Base-by-base conservation (phyloP, 2,329 filamentous ascomycete species). In the Arthrobotrys sinensis region DNA sequence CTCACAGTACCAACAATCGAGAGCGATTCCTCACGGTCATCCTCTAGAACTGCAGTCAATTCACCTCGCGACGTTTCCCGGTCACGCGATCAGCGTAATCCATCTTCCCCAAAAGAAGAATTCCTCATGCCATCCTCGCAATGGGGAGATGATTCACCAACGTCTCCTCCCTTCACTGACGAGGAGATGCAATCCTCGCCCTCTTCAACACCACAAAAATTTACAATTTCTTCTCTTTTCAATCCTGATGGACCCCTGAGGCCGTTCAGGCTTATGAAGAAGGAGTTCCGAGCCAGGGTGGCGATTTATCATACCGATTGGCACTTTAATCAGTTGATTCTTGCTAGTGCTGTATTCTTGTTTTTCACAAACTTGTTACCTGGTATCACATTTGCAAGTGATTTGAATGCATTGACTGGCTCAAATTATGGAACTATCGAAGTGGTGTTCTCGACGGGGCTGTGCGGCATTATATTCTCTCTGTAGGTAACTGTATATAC, bases 361-460 rank as follows among this genome's bases (percentile, higher is more conserved):
- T 91, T 91, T 85, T 91, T 91, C 82, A 91, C 89, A 32, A 91
- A 91, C 81, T 85, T 91, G 4, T 83, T 91, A 10, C 90, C 90
- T 0, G 89, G 90, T 0, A 91, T 91, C 81, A 91, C 90, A 0
- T 91, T 91, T 83, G 89, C 89, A 0, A 90, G 88, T 82, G 90
- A 91, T 82, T 83, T 91, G 71, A 90, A 90, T 81, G 87, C 88
- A 3, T 83, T 89, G 79, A 91, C 90, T 0, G 89, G 89, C 12
- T 84, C 87, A 81, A 89, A 87, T 32, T 91, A 89, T 88, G 89
- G 89, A 0, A 90, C 90, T 0, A 90, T 91, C 66, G 90, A 91
- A 82, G 89, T 91, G 6, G 89, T 91, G 0, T 88, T 91, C 72
- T 90, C 89, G 80, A 91, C 90, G 1, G 90, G 89, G 0, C 83